Percentiles rank a stretch among this genome's conserved stretches.
Evolutionary conservation across 257 asterid species (phyloP).

Genomic region (Fraxinus americana): DNA sequence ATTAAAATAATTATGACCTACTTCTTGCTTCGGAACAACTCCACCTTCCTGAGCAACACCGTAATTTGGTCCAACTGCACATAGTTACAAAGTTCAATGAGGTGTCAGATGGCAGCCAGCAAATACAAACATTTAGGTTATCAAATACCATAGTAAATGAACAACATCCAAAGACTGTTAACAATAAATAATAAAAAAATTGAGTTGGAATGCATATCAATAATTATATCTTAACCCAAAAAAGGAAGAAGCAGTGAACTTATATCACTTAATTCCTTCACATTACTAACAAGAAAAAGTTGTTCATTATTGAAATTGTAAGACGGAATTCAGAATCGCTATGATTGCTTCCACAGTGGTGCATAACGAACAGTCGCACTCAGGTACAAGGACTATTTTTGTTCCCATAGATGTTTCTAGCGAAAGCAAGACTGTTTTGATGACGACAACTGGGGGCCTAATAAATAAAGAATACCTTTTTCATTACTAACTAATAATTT

Average conservation of each 20-base stretch:
- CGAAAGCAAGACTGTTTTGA: not conserved
- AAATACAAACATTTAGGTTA: constrained; percentile 16
- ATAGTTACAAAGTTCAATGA: constrained; percentile 3
- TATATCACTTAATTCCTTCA: not conserved
- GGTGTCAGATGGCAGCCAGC: constrained; percentile 8
- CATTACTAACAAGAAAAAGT: not conserved
- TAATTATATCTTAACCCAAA: not conserved
- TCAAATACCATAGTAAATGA: not conserved
- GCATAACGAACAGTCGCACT: not conserved
- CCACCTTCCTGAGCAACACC: constrained; percentile 33
- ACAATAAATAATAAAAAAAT: not conserved
- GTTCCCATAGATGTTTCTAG: not conserved
- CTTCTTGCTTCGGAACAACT: constrained; percentile 40
- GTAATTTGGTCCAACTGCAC: constrained; percentile 40
- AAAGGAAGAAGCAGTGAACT: not conserved
- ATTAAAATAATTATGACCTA: constrained; percentile 37
- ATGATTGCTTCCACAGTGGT: not conserved
- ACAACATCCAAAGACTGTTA: not conserved
- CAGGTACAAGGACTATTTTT: not conserved
- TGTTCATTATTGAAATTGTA: not conserved
- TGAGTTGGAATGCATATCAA: not conserved
- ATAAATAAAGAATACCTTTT: not conserved
- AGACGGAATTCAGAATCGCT: not conserved
- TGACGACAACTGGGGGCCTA: not conserved
- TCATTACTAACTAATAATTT: not conserved